Percentiles rank a stretch among this genome's conserved stretches.
Conservation (phyloP, 2,329 filamentous ascomycete genomes). For the Colletotrichum musicola region DNA sequence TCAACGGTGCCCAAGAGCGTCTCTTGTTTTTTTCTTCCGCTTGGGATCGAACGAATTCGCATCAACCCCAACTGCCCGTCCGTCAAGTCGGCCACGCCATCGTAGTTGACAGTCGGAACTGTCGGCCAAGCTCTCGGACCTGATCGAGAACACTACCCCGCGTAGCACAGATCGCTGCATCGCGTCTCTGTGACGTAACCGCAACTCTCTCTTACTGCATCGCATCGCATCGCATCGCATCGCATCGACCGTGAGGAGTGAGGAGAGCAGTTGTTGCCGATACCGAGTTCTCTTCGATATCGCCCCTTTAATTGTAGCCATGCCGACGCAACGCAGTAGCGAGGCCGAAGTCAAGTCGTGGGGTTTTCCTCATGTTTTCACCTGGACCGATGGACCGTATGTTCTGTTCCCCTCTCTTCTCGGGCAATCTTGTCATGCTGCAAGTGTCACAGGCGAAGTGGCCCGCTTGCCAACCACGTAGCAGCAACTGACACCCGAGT, state of each 20-base stretch:
- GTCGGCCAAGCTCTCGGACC: constrained; percentile 18
- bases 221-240: neutral
- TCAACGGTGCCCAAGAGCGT: constrained; percentile 2
- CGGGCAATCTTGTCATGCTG: no score
- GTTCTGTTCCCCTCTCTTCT: constrained; percentile 46
- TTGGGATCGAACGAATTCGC: neutral
- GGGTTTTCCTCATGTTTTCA: constrained; percentile 78
- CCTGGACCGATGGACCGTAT: constrained; percentile 78
- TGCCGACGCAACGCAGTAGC: constrained; percentile 55
- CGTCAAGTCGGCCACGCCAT: neutral
- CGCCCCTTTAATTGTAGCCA: neutral
- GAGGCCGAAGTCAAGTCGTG: constrained; percentile 75
- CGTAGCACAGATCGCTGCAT: constrained; percentile 16
- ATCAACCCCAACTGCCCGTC: neutral
- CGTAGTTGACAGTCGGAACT: constrained; percentile 1
- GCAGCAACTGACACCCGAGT: constrained; percentile 3
- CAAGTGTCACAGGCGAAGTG: no score
- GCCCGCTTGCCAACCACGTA: constrained; percentile 6
- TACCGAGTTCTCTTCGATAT: neutral
- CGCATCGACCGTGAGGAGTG: neutral
- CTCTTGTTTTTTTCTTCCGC: neutral
- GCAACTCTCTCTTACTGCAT: neutral
- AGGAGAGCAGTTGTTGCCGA: neutral
- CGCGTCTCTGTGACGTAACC: constrained; percentile 28
- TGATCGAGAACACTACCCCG: constrained; percentile 18